phyloP scores from a whole-genome alignment of 768 basidiomycete genomes.

The Galerina sulciceps region DNA sequence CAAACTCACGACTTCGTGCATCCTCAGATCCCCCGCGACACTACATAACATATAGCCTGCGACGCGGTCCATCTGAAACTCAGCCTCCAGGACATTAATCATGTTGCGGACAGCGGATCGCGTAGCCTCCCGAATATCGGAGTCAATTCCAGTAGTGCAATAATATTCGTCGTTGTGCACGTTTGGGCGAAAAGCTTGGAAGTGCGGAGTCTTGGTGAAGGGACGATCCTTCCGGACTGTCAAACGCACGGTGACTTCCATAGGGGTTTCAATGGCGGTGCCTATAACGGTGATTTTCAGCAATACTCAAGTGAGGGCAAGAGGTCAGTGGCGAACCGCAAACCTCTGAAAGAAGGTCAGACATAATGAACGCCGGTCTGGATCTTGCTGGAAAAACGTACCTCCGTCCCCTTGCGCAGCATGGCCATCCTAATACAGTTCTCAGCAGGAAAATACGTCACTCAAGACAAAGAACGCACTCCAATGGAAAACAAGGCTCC shows the following conservation, averaged over 20 bases:
- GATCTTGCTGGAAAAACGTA: conserved; percentile 26
- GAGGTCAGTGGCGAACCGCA: conserved; percentile 37
- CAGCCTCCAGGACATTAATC: conserved; percentile 53
- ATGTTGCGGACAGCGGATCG: conserved; percentile 61
- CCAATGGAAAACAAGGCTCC: conserved; percentile 67
- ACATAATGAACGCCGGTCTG: not conserved
- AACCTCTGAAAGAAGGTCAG: conserved; percentile 45
- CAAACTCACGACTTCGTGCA: conserved; percentile 62
- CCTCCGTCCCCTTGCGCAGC: conserved; percentile 72
- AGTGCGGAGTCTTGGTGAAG: conserved; percentile 64
- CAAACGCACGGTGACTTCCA: conserved; percentile 56
- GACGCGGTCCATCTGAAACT: conserved; percentile 45
- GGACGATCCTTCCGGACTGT: conserved; percentile 60
- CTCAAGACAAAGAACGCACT: conserved; percentile 35
- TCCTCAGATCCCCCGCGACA: conserved; percentile 58
- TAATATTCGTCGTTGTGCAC: conserved; percentile 47
- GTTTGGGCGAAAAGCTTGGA: conserved; percentile 37
- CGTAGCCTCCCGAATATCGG: conserved; percentile 59
- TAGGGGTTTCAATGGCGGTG: conserved; percentile 67
- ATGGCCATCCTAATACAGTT: conserved; percentile 57
- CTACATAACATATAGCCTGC: conserved; percentile 68
- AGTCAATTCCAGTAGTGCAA: conserved; percentile 60
- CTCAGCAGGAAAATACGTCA: not conserved
- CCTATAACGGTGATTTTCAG: conserved; percentile 33
- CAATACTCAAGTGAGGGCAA: too few relatives aligned